Conservation (phyloP, 371 early-diverging fungal species). For the Lichtheimia hyalospora region DNA sequence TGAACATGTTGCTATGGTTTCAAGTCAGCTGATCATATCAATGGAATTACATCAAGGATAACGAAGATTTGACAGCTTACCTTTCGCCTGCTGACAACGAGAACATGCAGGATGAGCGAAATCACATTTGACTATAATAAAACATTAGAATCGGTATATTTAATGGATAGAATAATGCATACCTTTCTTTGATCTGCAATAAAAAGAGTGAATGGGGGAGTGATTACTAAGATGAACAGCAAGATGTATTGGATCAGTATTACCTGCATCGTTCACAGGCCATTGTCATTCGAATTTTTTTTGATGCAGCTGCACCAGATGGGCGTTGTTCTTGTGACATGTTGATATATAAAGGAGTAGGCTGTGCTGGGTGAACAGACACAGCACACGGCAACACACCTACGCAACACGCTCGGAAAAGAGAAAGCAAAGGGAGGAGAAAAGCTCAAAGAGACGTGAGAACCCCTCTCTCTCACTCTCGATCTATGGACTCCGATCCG, state of each 20-base stretch:
- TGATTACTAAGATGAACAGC: neutral
- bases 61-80: conserved; percentile 16
- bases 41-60: neutral
- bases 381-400: too few relatives aligned
- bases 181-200: conserved; percentile 13
- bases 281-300: conserved; percentile 53
- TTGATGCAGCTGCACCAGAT: conserved; percentile 20
- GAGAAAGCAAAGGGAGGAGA: too few relatives aligned
- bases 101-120: conserved; percentile 51
- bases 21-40: conserved; percentile 1
- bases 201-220: neutral
- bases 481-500: too few relatives aligned
- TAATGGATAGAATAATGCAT: too few relatives aligned
- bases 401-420: too few relatives aligned
- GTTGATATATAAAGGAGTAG: neutral
- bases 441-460: too few relatives aligned
- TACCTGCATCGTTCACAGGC: conserved; percentile 58
- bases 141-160: conserved; percentile 2
- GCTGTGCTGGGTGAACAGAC: too few relatives aligned
- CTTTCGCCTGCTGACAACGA: conserved; percentile 47
- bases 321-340: conserved; percentile 9
- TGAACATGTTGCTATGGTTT: conserved; percentile 19
- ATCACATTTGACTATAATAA: conserved; percentile 46
- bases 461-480: too few relatives aligned
- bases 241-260: neutral